Percentiles rank a stretch among this genome's conserved stretches.
Evolutionary conservation across 2,329 filamentous ascomycete genomes (phyloP).

Genomic region (Fusarium sp.): DNA sequence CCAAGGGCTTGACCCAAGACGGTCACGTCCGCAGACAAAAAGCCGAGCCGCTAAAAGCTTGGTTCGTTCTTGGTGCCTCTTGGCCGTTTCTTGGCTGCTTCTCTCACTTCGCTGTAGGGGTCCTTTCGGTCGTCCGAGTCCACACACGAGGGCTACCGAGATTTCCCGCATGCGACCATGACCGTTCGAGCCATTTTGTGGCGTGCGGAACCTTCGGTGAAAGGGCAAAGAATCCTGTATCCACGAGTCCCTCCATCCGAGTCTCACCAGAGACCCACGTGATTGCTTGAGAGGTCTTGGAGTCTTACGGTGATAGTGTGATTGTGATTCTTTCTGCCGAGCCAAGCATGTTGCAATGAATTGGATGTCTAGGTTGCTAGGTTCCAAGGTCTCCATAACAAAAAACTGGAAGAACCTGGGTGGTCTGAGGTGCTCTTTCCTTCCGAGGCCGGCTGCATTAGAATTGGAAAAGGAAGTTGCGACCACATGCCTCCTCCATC

Average conservation of each 20-base stretch:
- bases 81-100: slow-evolving; percentile 22
- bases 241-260: slow-evolving; percentile 19
- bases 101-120: slow-evolving; percentile 15
- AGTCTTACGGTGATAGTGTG: slow-evolving; percentile 15
- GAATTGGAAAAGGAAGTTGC: slow-evolving; percentile 13
- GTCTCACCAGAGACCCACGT: slow-evolving; percentile 32
- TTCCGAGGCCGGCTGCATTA: slow-evolving; percentile 25
- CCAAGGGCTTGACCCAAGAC: background rate
- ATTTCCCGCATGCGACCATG: slow-evolving; percentile 24
- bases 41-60: slow-evolving; percentile 40
- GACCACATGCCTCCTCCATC: slow-evolving; percentile 7
- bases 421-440: slow-evolving; percentile 20
- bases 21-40: slow-evolving; percentile 18
- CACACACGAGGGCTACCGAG: slow-evolving; percentile 11
- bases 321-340: slow-evolving; percentile 19
- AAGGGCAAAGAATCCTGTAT: background rate
- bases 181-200: slow-evolving; percentile 18
- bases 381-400: background rate
- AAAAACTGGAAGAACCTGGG: background rate
- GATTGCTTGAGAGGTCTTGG: slow-evolving; percentile 32
- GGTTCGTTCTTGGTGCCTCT: slow-evolving; percentile 18
- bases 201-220: slow-evolving; percentile 6
- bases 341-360: slow-evolving; percentile 10
- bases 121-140: slow-evolving; percentile 24
- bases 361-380: background rate